phyloP scores from a whole-genome alignment of 805 yeast species.

The Myxozyma monticola region DNA sequence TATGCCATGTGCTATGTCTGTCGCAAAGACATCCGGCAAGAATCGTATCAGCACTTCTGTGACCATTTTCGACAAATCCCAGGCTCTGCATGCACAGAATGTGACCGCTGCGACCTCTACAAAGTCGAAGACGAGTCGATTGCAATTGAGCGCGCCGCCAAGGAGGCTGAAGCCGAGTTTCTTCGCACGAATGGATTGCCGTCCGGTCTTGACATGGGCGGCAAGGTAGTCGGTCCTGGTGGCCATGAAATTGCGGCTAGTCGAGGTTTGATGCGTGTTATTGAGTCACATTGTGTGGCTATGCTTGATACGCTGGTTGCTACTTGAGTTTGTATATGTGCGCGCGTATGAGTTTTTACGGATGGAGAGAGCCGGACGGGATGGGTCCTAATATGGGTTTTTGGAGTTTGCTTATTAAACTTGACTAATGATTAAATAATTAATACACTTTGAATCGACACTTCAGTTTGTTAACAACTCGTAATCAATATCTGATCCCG shows the following conservation, averaged over 20 bases:
- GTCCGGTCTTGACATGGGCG: constrained; percentile 13
- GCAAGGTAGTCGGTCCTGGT: constrained; percentile 15
- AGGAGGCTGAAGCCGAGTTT: constrained; percentile 26
- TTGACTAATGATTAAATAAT: too few species aligned
- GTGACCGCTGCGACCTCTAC: constrained; percentile 30
- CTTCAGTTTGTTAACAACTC: too few species aligned
- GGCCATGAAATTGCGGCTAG: constrained; percentile 8
- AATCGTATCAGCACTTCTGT: constrained; percentile 27
- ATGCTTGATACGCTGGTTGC: constrained; percentile 16
- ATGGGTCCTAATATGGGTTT: too few species aligned
- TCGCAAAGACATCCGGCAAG: constrained; percentile 24
- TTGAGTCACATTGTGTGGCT: constrained; percentile 2
- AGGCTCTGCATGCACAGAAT: constrained; percentile 27
- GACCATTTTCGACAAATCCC: constrained; percentile 28
- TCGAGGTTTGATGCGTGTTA: background rate
- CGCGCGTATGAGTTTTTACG: background rate
- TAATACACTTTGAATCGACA: too few species aligned
- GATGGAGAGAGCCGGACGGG: too few species aligned
- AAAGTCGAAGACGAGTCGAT: constrained; percentile 28
- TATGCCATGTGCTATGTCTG: constrained; percentile 31
- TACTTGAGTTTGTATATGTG: background rate
- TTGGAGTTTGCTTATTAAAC: too few species aligned
- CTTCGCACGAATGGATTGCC: constrained; percentile 22
- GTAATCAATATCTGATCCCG: too few species aligned
- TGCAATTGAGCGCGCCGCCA: constrained; percentile 27